Base-by-base conservation (phyloP, 257 asterid genomes). In the Galeopsis tetrahit region DNA sequence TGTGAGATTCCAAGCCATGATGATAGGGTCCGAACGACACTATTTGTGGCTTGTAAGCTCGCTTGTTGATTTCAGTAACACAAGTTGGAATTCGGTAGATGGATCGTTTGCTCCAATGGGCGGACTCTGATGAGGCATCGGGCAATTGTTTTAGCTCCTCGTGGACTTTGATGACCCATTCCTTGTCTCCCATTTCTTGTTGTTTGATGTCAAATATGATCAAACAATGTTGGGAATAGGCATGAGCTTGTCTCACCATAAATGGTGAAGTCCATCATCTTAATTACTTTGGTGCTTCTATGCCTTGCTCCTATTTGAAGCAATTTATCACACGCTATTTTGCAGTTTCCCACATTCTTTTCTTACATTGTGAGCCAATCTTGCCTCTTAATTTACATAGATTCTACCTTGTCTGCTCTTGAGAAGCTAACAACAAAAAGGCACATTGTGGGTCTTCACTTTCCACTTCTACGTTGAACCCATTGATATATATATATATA, bases 21-120 rank as follows among this genome's bases (percentile, higher is more conserved):
- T 85, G 90, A 43, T 87, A 87, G 32, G 93, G 90, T 1, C 93
- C 90, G 1, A 87, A 61, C 1, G 90, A 87, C 52, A 83, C 81
- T 4, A 57, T 70, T 39, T 68, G 84, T 4, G 93, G 93, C 44
- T 39, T 65, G 81, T 85, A 85, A 7, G 81, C 85, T 2, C 14
- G 11, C 32, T 40, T 14, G 74, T 76, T 77, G 38, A 68, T 36
- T 9, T 78, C 78, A 4, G 83, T 59, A 4, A 84, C 83, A 3
- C 56, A 69, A 0, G 78, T 62, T 0, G 87, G 84, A 3, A 85
- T 58, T 55, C 58, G 32, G 76, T 85, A 87, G 65, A 87, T 82
- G 71, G 85, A 87, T 1, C 69, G 80, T 49, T 75, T 77, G 51
- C 65, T 70, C 92, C 92, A 84, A 0, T 34, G 80, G 1, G 44